Evolutionary conservation across 2,329 filamentous ascomycete genomes (phyloP).

Genomic region (Pyrenophora tritici-repentis): DNA sequence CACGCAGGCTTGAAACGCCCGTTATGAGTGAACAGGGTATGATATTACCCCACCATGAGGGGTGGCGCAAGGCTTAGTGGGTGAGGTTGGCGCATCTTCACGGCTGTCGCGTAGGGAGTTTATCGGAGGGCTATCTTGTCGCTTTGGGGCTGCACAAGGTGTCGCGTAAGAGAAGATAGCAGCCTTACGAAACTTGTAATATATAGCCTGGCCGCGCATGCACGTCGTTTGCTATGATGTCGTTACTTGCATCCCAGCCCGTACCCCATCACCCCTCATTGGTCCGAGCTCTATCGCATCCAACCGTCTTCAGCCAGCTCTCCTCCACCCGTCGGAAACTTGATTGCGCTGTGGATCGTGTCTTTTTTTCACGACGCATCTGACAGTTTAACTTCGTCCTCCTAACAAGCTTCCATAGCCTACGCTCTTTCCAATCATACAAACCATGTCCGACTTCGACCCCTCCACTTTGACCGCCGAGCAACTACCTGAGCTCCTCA

Average conservation of each 20-base stretch:
- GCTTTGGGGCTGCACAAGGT: constrained; percentile 7
- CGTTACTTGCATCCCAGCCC: constrained; percentile 14
- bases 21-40: constrained; percentile 3
- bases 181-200: constrained; percentile 9
- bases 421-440: not conserved
- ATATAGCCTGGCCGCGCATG: constrained; percentile 15
- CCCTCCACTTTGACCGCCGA: constrained; percentile 61
- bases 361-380: not conserved
- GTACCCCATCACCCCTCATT: constrained; percentile 30
- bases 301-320: constrained; percentile 6
- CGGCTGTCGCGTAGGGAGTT: constrained; percentile 19
- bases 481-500: constrained; percentile 68
- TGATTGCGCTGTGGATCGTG: constrained; percentile 8
- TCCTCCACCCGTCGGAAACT: constrained; percentile 10
- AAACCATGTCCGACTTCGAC: constrained; percentile 21
- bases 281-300: constrained; percentile 33
- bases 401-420: not conserved
- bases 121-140: constrained; percentile 2
- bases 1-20: not conserved
- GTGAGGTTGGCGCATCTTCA: constrained; percentile 19
- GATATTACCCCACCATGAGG: constrained; percentile 28
- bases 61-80: constrained; percentile 9
- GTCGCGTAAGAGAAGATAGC: constrained; percentile 7
- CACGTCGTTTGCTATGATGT: constrained; percentile 19
- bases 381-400: not conserved